Evolutionary conservation across 331 rosid species (phyloP).

Genomic region (Quercus lobata): DNA sequence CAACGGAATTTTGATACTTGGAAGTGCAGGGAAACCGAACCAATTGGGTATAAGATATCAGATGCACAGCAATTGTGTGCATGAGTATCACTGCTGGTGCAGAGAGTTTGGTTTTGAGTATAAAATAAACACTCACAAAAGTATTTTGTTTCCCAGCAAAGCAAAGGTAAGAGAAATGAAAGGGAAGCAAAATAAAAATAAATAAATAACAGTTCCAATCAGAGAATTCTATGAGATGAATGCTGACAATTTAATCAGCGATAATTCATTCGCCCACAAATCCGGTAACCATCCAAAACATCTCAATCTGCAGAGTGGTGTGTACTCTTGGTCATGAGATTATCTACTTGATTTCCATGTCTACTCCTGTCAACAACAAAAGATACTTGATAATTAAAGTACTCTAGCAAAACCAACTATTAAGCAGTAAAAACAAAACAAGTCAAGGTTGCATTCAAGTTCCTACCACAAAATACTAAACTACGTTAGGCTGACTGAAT

Average conservation of each 20-base stretch:
- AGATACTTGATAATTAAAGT: neutral
- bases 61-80: conserved; percentile 25
- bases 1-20: neutral
- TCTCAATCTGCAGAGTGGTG: conserved; percentile 13
- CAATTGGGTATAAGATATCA: conserved; percentile 17
- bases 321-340: neutral
- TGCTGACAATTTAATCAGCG: conserved; percentile 21
- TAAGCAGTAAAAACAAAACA: neutral
- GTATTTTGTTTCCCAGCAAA: neutral
- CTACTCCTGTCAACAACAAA: conserved; percentile 22
- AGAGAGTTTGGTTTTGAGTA: neutral
- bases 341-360: conserved; percentile 1
- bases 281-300: conserved; percentile 8
- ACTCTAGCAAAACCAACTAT: neutral
- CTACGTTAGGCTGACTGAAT: neutral
- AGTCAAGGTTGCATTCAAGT: neutral
- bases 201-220: conserved; percentile 18
- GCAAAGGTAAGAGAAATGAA: conserved; percentile 15
- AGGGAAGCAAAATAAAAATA: neutral
- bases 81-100: conserved; percentile 14
- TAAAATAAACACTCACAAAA: neutral
- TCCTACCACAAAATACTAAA: neutral
- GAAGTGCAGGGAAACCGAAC: neutral
- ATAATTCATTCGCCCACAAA: conserved; percentile 23
- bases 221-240: conserved; percentile 12